Conservation (phyloP, 768 basidiomycete genomes). For the Auricularia heimuer region DNA sequence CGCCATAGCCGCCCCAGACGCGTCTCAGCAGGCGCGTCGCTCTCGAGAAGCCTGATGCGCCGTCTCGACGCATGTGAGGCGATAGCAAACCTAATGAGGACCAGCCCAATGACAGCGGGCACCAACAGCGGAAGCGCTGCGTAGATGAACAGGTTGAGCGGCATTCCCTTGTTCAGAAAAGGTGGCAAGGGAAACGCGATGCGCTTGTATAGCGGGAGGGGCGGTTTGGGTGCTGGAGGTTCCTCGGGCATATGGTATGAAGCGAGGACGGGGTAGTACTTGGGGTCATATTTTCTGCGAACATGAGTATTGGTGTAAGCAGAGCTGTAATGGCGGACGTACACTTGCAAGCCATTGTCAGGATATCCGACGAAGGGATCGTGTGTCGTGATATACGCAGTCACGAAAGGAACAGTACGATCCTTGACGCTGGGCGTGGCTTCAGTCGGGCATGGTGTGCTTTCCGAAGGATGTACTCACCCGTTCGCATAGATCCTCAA, state of each 20-base stretch:
- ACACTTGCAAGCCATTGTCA: conserved; percentile 55
- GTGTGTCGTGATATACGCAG: conserved; percentile 57
- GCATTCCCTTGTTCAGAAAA: conserved; percentile 47
- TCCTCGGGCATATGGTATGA: conserved; percentile 36
- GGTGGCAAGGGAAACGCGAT: conserved; percentile 46
- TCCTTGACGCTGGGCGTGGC: conserved; percentile 48
- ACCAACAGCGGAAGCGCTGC: conserved; percentile 53
- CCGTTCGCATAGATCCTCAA: conserved; percentile 76
- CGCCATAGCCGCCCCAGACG: conserved; percentile 46
- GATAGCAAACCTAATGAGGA: conserved; percentile 46
- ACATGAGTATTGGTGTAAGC: background rate
- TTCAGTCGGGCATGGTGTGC: background rate
- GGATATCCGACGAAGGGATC: conserved; percentile 55
- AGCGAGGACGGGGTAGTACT: conserved; percentile 49
- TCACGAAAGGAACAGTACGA: conserved; percentile 72
- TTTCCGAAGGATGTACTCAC: conserved; percentile 28
- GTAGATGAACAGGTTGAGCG: conserved; percentile 54
- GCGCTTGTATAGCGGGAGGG: conserved; percentile 26
- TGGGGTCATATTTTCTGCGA: conserved; percentile 43
- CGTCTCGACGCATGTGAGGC: conserved; percentile 49
- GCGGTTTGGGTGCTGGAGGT: conserved; percentile 29
- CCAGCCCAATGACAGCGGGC: conserved; percentile 45
- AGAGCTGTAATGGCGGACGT: conserved; percentile 15
- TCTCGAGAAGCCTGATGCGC: conserved; percentile 58
- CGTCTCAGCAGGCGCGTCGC: conserved; percentile 31